A percentile compares a stretch with the other conserved stretches of the same genome.
These are phyloP conservation scores for Colletotrichum caudatum DNA, from an alignment of 2,329 filamentous ascomycete genomes.

Conservation along the genomic window DNA sequence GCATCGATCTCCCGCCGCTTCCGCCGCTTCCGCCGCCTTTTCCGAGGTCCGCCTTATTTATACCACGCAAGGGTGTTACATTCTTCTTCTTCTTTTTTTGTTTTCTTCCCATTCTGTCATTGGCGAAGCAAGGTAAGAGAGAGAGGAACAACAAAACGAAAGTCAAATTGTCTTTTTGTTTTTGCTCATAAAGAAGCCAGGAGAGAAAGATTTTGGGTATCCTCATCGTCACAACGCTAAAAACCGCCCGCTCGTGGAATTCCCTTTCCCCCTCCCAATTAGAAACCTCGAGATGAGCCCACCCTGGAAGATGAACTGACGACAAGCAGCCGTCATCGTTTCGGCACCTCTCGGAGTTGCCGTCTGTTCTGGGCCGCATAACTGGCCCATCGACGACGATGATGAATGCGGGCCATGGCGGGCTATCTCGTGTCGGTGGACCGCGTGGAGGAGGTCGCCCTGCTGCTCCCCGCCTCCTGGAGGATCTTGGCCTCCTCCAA, in stretches of 20 bases:
- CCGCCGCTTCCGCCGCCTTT: not conserved
- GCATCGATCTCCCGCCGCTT: not conserved
- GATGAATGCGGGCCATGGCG: not conserved
- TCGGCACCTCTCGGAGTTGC: not conserved
- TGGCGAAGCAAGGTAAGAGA: too few species aligned
- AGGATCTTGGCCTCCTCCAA: slow-evolving; percentile 42
- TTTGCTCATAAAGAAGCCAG: slow-evolving; percentile 1
- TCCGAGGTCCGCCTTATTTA: not conserved
- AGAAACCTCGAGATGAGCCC: slow-evolving; percentile 1
- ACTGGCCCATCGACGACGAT: not conserved
- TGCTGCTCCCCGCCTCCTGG: slow-evolving; percentile 36
- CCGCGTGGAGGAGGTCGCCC: slow-evolving; percentile 40
- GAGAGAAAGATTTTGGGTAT: slow-evolving; percentile 34
- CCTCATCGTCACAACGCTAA: slow-evolving; percentile 36
- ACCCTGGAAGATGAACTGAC: not conserved
- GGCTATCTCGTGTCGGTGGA: slow-evolving; percentile 32
- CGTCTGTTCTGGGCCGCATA: not conserved
- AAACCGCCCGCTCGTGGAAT: slow-evolving; percentile 18
- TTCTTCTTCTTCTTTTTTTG: too few species aligned
- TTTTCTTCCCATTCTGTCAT: not conserved
- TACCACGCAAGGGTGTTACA: not conserved
- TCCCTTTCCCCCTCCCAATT: not conserved
- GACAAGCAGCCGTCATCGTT: not conserved
- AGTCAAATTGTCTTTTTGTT: not conserved
- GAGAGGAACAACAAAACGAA: slow-evolving; percentile 7